Conservation (phyloP, 192 early-diverging fungal genomes). For the Rhizophagus clarus region DNA sequence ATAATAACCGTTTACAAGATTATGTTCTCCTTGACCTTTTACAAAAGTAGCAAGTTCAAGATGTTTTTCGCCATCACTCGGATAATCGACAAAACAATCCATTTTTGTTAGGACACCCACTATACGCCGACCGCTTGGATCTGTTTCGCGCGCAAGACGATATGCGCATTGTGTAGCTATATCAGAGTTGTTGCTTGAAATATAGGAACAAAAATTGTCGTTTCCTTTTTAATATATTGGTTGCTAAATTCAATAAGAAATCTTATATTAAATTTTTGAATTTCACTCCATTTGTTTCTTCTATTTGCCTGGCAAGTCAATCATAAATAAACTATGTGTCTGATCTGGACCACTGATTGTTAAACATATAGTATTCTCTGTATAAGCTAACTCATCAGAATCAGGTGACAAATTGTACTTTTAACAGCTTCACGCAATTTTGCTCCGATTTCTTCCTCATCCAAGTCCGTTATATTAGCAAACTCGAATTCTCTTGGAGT, state of each 20-base stretch:
- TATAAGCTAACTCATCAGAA: background rate
- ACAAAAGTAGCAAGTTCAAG: background rate
- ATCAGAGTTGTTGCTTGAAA: background rate
- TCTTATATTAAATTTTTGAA: background rate
- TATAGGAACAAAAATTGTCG: background rate
- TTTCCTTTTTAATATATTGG: background rate
- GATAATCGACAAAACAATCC: background rate
- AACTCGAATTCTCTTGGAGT: background rate
- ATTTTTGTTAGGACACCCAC: conserved; percentile 1
- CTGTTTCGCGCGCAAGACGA: background rate
- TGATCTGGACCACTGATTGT: background rate
- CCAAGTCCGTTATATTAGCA: background rate
- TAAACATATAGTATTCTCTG: background rate
- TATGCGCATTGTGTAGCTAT: background rate
- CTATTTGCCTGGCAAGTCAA: background rate
- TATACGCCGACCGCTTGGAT: too few relatives aligned
- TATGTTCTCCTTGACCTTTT: background rate
- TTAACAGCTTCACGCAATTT: background rate
- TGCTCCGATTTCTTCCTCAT: background rate
- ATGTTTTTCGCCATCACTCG: background rate
- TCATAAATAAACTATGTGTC: background rate
- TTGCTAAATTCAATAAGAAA: background rate
- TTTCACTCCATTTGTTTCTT: background rate
- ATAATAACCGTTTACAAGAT: background rate
- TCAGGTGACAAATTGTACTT: background rate